Base-by-base conservation (phyloP, 345 rosid species). In the Rhodamnia rubescens region DNA sequence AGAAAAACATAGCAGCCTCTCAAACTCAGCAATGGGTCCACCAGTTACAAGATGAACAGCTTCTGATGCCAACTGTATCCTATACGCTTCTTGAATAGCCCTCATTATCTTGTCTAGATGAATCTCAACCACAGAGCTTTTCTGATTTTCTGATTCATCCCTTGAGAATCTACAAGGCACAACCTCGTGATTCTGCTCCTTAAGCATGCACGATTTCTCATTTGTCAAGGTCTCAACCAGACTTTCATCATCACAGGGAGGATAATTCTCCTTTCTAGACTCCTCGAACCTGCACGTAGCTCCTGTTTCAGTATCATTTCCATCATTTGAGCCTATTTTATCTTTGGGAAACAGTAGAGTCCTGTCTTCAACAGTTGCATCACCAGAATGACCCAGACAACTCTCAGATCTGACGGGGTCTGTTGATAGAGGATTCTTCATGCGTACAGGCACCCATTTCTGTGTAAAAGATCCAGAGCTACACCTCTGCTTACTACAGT, bases 401-500 rank as follows among this genome's bases (percentile, higher is more conserved):
- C 80, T 9, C 24, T 69, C 80, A 11, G 26, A 69, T 69, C 78
- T 84, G 20, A 44, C 74, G 56, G 85, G 74, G 82, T 64, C 83
- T 55, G 87, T 74, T 32, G 40, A 50, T 40, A 53, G 89, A 81
- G 83, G 85, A 85, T 85, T 87, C 84, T 87, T 90, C 64, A 53
- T 57, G 69, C 91, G 90, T 69, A 89, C 84, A 26, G 93, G 94
- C 84, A 92, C 88, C 93, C 94, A 91, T 85, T 91, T 91, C 91
- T 86, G 91, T 59, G 86, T 21, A 78, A 86, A 5, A 26, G 92
- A 88, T 21, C 88, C 92, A 86, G 91, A 87, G 86, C 83, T 81
- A 83, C 64, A 84, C 86, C 83, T 90, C 83, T 90, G 89, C 89
- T 87, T 91, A 84, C 87, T 83, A 49, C 50, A 54, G 83, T 90